Evolutionary conservation across 1,139 yeast species (phyloP), one percentile per base, ranked within the genome.

Genomic region (Nakaseomyces kungkrabaensis): DNA sequence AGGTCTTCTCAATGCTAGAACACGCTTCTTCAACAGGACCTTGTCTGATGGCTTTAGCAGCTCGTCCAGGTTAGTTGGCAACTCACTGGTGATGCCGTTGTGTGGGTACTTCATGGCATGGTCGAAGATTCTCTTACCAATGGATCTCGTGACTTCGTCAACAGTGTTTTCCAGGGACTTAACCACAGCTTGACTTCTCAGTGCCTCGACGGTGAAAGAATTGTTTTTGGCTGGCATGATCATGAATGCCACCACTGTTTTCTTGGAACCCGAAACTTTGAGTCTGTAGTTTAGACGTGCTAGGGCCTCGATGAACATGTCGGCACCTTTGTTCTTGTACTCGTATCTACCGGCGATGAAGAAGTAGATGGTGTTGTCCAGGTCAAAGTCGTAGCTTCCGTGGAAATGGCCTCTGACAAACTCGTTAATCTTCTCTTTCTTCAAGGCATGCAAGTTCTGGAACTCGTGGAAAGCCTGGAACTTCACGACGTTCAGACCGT

Each of bases 301-400:
- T 59, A 92, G 76, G 2, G 96, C 75, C 69, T 92, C 98, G 62
- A 92, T 87, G 68, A 82, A 92, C 76, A 92, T 84, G 68, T 92
- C 98, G 48, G 89, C 95, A 61, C 98, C 98, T 70, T 92, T 92
- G 68, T 92, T 92, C 67, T 97, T 81, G 70, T 83, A 92, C 72
- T 92, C 98, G 69, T 92, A 92, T 66, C 98, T 81, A 51, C 98
- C 98, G 38, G 97, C 95, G 69, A 89, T 92, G 75, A 92, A 92
- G 69, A 90, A 88, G 68, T 92, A 92, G 55, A 92, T 73, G 22
- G 98, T 92, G 64, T 92, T 88, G 52, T 92, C 96, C 59, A 92
- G 77, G 63, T 89, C 96, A 67, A 92, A 92, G 70, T 92, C 96
- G 65, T 88, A 84, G 68, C 90, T 89, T 51, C 98, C 98, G 68